These are phyloP conservation scores for Closterium sp. DNA, from an alignment of 139 green algal species.

Conservation along the genomic window DNA sequence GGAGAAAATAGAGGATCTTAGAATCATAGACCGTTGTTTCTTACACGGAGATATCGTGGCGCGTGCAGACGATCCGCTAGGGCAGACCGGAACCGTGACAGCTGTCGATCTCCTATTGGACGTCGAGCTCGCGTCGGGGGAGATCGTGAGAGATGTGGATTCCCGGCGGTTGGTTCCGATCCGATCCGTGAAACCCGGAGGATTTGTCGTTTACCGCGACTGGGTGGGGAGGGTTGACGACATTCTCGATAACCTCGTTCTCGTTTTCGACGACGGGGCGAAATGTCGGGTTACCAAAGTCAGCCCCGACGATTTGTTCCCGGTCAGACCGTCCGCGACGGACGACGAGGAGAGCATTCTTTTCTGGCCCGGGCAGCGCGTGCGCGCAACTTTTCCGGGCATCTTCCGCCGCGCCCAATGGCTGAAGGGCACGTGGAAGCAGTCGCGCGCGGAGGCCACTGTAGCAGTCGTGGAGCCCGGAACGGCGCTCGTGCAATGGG, in stretches of 20 bases:
- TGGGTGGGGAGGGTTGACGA: slow-evolving; percentile 52
- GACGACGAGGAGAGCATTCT: slow-evolving; percentile 36
- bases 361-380: slow-evolving; percentile 47
- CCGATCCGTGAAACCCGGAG: not conserved
- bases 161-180: slow-evolving; percentile 17
- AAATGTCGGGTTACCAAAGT: slow-evolving; percentile 33
- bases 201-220: slow-evolving; percentile 47
- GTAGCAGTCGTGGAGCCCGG: slow-evolving; percentile 45
- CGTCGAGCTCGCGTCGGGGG: slow-evolving; percentile 18
- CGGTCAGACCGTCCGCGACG: slow-evolving; percentile 1
- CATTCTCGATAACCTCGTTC: slow-evolving; percentile 24
- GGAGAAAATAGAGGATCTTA: slow-evolving; percentile 22
- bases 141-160: slow-evolving; percentile 12
- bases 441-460: slow-evolving; percentile 17
- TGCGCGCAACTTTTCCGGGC: slow-evolving; percentile 8
- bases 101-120: slow-evolving; percentile 44
- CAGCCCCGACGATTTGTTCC: slow-evolving; percentile 19
- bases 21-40: slow-evolving; percentile 50
- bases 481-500: slow-evolving; percentile 27
- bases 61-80: slow-evolving; percentile 46
- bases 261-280: slow-evolving; percentile 49
- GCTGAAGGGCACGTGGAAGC: slow-evolving; percentile 40
- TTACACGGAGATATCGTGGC: slow-evolving; percentile 58
- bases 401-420: slow-evolving; percentile 43
- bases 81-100: slow-evolving; percentile 44